These are phyloP conservation scores for Cyberlindnera saturnus DNA, from an alignment of 805 yeast genomes.

Conservation along the genomic window DNA sequence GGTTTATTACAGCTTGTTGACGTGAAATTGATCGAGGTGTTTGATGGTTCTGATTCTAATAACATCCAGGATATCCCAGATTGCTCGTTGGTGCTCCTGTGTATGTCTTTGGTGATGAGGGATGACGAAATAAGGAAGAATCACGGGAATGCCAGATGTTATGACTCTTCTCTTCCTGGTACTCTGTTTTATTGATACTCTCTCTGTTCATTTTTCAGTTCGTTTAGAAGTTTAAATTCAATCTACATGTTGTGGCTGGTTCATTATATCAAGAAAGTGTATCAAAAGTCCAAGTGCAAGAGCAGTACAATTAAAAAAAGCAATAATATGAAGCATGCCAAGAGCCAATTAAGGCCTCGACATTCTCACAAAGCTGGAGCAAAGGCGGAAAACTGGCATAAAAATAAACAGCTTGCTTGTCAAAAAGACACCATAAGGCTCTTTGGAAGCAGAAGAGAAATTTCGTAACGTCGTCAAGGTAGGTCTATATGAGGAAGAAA, in stretches of 20 bases:
- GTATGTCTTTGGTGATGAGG: slow-evolving; percentile 21
- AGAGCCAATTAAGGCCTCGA: too few species aligned
- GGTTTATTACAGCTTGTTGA: slow-evolving; percentile 17
- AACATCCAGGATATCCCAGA: slow-evolving; percentile 14
- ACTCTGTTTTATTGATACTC: neutral
- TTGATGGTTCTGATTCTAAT: slow-evolving; percentile 5
- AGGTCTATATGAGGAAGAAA: neutral
- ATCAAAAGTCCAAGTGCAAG: too few species aligned
- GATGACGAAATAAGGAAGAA: slow-evolving; percentile 20
- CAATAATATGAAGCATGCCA: too few species aligned
- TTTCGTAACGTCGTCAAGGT: neutral
- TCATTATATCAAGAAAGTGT: too few species aligned
- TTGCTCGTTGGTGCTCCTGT: slow-evolving; percentile 14
- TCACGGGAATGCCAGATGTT: slow-evolving; percentile 17
- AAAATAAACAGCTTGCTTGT: neutral
- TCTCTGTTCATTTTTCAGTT: neutral
- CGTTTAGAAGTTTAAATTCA: neutral
- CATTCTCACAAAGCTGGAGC: too few species aligned
- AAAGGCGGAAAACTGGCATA: neutral
- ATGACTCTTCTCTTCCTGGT: slow-evolving; percentile 7
- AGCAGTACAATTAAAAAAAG: too few species aligned
- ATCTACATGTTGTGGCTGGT: too few species aligned
- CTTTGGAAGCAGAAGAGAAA: neutral
- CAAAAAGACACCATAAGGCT: neutral
- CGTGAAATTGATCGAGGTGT: slow-evolving; percentile 18